Conservation (phyloP, 2,329 filamentous ascomycete species). For the Pestalotiopsis sp. region DNA sequence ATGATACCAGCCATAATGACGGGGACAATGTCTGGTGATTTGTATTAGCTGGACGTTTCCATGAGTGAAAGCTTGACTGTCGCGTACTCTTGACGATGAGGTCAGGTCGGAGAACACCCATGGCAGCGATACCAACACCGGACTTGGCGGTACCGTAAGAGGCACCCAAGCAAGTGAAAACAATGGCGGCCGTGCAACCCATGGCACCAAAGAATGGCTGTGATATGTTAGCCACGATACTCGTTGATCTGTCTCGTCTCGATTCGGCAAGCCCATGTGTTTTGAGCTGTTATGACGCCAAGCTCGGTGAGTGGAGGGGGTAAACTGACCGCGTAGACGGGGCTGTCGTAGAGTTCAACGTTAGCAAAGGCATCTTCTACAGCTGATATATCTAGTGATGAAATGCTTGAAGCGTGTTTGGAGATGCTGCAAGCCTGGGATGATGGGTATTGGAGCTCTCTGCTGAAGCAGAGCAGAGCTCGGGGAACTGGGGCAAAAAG, state of each 20-base stretch:
- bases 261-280: neutral
- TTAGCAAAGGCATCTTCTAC: conserved; percentile 21
- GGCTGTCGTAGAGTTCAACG: conserved; percentile 54
- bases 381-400: neutral
- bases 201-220: conserved; percentile 80
- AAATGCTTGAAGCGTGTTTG: neutral
- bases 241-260: neutral
- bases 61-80: neutral
- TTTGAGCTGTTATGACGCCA: conserved; percentile 23
- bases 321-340: conserved; percentile 96
- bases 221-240: conserved; percentile 20
- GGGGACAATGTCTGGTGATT: conserved; percentile 82
- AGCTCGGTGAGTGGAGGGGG: conserved; percentile 20
- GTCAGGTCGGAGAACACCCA: conserved; percentile 97
- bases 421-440: conserved; percentile 18
- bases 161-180: conserved; percentile 95
- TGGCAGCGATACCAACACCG: conserved; percentile 95
- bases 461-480: neutral
- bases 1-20: conserved; percentile 99
- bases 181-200: conserved; percentile 86
- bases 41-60: conserved; percentile 21
- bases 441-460: conserved; percentile 20
- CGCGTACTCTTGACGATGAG: conserved; percentile 97
- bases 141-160: conserved; percentile 99
- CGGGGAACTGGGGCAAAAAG: conserved; percentile 16